phyloP scores from a whole-genome alignment of 148 eudicot genomes.

The Cornus kousa region DNA sequence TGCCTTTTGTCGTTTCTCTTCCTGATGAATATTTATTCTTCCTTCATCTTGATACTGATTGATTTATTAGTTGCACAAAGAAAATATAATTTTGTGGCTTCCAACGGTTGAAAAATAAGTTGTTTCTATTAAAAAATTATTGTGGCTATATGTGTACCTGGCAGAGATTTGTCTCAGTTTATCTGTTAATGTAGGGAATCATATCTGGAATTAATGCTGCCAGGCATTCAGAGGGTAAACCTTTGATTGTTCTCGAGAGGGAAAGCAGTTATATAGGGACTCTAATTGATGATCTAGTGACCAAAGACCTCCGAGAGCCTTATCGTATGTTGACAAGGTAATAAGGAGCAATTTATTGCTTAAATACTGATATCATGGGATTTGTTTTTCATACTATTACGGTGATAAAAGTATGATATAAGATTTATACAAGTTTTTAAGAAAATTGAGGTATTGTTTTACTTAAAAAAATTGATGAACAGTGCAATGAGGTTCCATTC shows the following conservation, averaged over 20 bases:
- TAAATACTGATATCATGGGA: not conserved
- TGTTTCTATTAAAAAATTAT: not conserved
- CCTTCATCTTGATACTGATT: not conserved
- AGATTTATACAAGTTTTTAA: not conserved
- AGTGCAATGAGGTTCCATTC: not conserved
- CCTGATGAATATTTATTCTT: not conserved
- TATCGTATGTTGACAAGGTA: slow-evolving; percentile 98
- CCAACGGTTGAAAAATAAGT: not conserved
- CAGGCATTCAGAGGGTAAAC: slow-evolving; percentile 78
- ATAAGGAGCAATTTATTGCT: not conserved
- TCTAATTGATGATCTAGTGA: slow-evolving; percentile 91
- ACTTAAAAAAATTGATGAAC: not conserved
- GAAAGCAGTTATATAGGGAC: slow-evolving; percentile 99
- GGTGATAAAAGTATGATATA: not conserved
- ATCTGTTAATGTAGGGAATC: slow-evolving; percentile 59
- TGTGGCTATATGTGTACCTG: not conserved
- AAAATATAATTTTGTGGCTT: not conserved
- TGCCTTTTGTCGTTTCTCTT: not conserved
- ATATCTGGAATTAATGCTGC: slow-evolving; percentile 98
- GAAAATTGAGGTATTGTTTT: not conserved
- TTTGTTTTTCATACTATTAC: not conserved
- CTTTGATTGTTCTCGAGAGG: slow-evolving; percentile 87
- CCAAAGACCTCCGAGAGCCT: slow-evolving; percentile 99
- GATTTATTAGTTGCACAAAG: not conserved
- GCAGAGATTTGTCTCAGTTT: not conserved